phyloP scores from a whole-genome alignment of 2,329 filamentous ascomycete genomes.

The Cylindrodendrum hubeiense region DNA sequence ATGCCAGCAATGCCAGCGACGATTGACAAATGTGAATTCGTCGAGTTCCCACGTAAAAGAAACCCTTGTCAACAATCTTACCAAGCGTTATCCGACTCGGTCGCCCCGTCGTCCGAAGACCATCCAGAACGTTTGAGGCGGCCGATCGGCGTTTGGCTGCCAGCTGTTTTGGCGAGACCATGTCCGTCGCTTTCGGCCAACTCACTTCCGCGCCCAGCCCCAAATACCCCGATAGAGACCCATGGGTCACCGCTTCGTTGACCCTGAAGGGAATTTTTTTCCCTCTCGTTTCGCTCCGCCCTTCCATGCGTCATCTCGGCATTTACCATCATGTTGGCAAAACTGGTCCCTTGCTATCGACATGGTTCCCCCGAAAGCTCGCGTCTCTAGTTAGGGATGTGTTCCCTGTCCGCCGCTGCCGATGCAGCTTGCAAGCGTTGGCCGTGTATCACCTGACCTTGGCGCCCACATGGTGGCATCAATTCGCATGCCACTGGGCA shows the following conservation, averaged over 20 bases:
- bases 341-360: not conserved
- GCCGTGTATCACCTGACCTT: constrained; percentile 42
- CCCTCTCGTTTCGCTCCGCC: constrained; percentile 1
- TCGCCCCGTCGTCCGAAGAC: constrained; percentile 1
- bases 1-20: not conserved
- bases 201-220: constrained; percentile 28
- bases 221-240: constrained; percentile 4
- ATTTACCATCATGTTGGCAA: constrained; percentile 16
- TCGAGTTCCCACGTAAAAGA: not conserved
- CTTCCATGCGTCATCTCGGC: constrained; percentile 12
- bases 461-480: constrained; percentile 23
- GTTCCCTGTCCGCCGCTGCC: constrained; percentile 26
- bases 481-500: constrained; percentile 18
- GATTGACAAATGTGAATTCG: not conserved
- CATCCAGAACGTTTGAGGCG: constrained; percentile 12
- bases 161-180: constrained; percentile 11
- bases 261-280: not conserved
- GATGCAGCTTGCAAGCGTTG: constrained; percentile 40
- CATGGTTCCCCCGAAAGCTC: constrained; percentile 12
- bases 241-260: constrained; percentile 4
- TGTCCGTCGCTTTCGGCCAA: constrained; percentile 13
- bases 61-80: not conserved
- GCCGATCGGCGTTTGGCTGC: constrained; percentile 16
- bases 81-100: not conserved
- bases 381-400: constrained; percentile 10